Evolutionary conservation across 2,329 filamentous ascomycete species (phyloP).

Genomic region (Neonectria magnoliae): DNA sequence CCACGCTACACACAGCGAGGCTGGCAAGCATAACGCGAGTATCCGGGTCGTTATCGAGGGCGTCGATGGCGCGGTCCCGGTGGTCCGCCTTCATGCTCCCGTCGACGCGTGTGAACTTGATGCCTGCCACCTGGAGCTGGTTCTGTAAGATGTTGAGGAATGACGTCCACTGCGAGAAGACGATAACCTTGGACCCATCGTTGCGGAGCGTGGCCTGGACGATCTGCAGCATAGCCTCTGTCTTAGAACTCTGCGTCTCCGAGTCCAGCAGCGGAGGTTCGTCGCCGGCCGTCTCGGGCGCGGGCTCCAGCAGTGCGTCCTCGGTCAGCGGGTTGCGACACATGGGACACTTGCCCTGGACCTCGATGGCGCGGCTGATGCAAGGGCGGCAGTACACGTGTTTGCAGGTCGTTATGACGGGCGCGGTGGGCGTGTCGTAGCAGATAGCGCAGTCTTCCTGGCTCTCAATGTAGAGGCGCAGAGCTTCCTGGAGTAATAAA

Average conservation of each 20-base stretch:
- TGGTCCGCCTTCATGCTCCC: conserved; percentile 77
- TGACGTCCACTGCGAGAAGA: conserved; percentile 82
- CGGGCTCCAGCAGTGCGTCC: conserved; percentile 70
- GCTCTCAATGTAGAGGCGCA: conserved; percentile 80
- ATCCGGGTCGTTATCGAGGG: conserved; percentile 72
- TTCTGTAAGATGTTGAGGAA: conserved; percentile 78
- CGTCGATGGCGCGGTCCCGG: conserved; percentile 77
- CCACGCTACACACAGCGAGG: conserved; percentile 83
- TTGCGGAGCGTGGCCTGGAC: conserved; percentile 75
- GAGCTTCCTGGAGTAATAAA: conserved; percentile 76
- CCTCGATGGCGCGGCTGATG: conserved; percentile 77
- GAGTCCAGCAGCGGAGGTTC: conserved; percentile 63
- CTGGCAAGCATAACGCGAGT: conserved; percentile 84
- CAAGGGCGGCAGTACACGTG: conserved; percentile 82
- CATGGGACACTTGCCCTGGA: conserved; percentile 85
- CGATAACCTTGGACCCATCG: conserved; percentile 72
- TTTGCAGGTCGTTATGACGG: conserved; percentile 86
- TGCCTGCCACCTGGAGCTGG: conserved; percentile 68
- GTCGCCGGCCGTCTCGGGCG: conserved; percentile 61
- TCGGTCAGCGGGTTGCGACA: conserved; percentile 76
- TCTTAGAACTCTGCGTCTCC: conserved; percentile 80
- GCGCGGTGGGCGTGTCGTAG: conserved; percentile 74
- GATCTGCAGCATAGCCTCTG: conserved; percentile 80
- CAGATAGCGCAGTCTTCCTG: conserved; percentile 88
- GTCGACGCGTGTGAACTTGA: conserved; percentile 78